These are phyloP conservation scores for Pythium inflatum DNA, from an alignment of 352 stramenopile species.

Conservation along the genomic window DNA sequence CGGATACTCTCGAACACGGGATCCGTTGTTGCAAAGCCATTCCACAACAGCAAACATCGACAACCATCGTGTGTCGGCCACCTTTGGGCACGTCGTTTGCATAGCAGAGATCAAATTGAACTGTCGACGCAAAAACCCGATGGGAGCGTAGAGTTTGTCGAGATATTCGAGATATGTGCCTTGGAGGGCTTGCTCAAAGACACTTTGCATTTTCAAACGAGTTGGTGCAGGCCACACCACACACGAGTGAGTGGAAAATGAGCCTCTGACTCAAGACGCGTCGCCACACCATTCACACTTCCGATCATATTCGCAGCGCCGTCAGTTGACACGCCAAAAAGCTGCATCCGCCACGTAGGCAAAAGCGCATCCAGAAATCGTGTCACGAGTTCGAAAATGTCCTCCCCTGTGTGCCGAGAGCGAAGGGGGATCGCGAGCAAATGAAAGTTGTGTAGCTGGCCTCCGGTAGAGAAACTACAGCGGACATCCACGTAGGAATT, in stretches of 20 bases:
- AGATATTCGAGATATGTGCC: slow-evolving; percentile 24
- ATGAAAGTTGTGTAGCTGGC: slow-evolving; percentile 11
- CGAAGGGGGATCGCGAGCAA: slow-evolving; percentile 20
- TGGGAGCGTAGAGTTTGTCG: slow-evolving; percentile 24
- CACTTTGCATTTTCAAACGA: slow-evolving; percentile 14
- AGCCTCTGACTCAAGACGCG: neutral
- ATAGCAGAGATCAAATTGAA: slow-evolving; percentile 2
- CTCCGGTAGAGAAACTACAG: slow-evolving; percentile 13
- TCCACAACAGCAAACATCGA: slow-evolving; percentile 26
- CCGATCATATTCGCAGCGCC: slow-evolving; percentile 8
- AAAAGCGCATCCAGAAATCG: neutral
- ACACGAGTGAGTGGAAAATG: neutral
- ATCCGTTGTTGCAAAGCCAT: slow-evolving; percentile 20
- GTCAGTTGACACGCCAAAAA: neutral
- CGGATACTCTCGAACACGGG: neutral
- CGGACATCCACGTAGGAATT: slow-evolving; percentile 23
- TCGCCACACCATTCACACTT: neutral
- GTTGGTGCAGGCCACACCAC: slow-evolving; percentile 34
- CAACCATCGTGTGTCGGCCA: slow-evolving; percentile 21
- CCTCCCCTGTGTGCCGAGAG: slow-evolving; percentile 8
- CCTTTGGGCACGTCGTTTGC: slow-evolving; percentile 18
- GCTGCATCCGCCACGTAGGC: neutral
- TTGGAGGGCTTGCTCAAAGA: slow-evolving; percentile 15
- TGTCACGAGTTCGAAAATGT: slow-evolving; percentile 7
- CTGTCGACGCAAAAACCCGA: slow-evolving; percentile 23